Base-by-base conservation (phyloP, 164 flowering plant genomes). In the Umbellularia californica region DNA sequence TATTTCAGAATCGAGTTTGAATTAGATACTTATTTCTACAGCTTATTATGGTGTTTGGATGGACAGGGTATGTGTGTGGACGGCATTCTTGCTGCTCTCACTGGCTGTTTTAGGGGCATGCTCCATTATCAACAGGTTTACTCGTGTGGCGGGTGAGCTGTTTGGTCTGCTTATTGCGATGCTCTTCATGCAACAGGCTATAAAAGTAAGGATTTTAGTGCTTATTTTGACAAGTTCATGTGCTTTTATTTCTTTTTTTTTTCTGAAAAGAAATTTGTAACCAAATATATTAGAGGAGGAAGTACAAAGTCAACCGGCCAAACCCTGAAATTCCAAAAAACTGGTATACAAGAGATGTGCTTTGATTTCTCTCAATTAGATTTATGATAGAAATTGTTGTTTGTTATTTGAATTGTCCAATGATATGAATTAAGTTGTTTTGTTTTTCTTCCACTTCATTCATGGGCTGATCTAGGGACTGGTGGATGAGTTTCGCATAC, bases 111-210 rank as follows among this genome's bases (percentile, higher is more conserved):
- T 90, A 27, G 97, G 97, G 79, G 97, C 97, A 69, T 92, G 97
- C 78, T 93, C 98, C 71, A 89, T 93, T 23, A 92, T 93, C 84
- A 93, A 90, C 51, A 81, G 98, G 81, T 93, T 93, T 70, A 93
- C 97, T 60, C 97, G 98, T 58, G 72, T 93, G 75, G 98, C 98
- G 0, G 98, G 98, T 17, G 98, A 93, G 76, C 76, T 93, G 65
- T 93, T 93, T 79, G 98, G 98, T 33, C 79, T 93, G 81, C 91
- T 93, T 15, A 93, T 93, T 50, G 97, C 98, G 1, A 87, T 89
- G 91, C 97, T 93, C 75, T 93, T 93, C 83, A 93, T 93, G 95
- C 98, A 93, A 80, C 90, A 93, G 83, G 97, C 98, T 55, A 86
- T 92, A 62, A 93, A 87, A 78, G 98, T 90, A 85, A 82, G 84